phyloP scores from a whole-genome alignment of 257 asterid genomes.

The Primulina huaijiensis region DNA sequence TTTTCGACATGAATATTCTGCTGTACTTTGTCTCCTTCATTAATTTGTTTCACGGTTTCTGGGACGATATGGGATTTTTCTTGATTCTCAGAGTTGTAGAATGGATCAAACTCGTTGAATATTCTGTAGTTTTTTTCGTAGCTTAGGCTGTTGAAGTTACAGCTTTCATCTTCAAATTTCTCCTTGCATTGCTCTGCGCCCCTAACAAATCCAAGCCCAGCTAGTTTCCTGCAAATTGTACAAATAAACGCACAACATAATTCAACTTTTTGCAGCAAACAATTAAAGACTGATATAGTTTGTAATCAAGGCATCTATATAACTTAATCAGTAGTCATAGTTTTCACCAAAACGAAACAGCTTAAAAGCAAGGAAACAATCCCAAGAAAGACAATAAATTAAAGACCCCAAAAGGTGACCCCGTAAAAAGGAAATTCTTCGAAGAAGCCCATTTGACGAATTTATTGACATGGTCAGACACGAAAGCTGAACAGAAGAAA shows the following conservation, averaged over 20 bases:
- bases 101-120: constrained; percentile 47
- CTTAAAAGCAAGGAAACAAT: background rate
- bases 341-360: background rate
- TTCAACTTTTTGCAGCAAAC: background rate
- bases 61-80: constrained; percentile 24
- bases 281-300: background rate
- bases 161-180: constrained; percentile 61
- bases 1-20: constrained; percentile 18
- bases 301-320: background rate
- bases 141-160: constrained; percentile 34
- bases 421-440: background rate
- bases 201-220: constrained; percentile 56
- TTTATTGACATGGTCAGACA: background rate
- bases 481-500: background rate
- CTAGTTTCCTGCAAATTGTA: constrained; percentile 54
- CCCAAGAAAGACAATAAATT: background rate
- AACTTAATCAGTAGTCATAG: background rate
- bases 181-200: constrained; percentile 67
- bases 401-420: background rate
- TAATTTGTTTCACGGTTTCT: constrained; percentile 24
- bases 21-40: constrained; percentile 17
- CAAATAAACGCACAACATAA: background rate
- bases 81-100: constrained; percentile 34
- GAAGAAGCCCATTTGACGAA: background rate
- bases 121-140: constrained; percentile 37